Conservation (phyloP, 257 asterid genomes). For the Fraxinus excelsior region DNA sequence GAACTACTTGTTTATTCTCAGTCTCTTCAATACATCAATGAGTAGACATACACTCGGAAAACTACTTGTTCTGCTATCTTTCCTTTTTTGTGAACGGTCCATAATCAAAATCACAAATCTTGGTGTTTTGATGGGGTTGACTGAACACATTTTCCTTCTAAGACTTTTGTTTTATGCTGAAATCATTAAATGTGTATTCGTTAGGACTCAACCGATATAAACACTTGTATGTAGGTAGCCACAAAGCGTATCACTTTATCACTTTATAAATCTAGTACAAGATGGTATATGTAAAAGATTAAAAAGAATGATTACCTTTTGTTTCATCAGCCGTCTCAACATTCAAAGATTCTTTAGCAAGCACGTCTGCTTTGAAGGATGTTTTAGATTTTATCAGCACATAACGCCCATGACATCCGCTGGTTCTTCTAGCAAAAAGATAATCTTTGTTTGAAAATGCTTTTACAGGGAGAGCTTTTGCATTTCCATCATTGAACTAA, state of each 20-base stretch:
- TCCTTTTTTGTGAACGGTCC: not conserved
- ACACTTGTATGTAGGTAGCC: not conserved
- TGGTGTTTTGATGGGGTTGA: not conserved
- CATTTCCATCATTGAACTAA: constrained; percentile 46
- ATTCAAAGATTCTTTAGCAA: constrained; percentile 49
- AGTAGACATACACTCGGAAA: not conserved
- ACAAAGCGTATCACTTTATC: not conserved
- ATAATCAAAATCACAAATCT: constrained; percentile 9
- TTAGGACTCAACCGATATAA: not conserved
- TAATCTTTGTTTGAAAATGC: constrained; percentile 27
- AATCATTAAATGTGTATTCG: not conserved
- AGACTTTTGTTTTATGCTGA: not conserved
- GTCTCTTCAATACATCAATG: not conserved
- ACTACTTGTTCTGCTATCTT: not conserved
- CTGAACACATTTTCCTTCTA: not conserved
- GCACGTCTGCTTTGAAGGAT: constrained; percentile 47
- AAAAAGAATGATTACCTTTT: constrained; percentile 44
- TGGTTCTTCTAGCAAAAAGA: constrained; percentile 23
- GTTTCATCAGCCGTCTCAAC: constrained; percentile 35
- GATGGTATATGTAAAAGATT: not conserved
- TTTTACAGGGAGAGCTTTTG: constrained; percentile 29
- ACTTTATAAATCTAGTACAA: constrained; percentile 1
- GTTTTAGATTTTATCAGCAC: constrained; percentile 43
- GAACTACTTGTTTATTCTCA: not conserved
- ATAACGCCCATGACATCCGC: constrained; percentile 24